A percentile compares a stretch with the other conserved stretches of the same genome.
Evolutionary conservation across 2,329 filamentous ascomycete genomes (phyloP).

Genomic region (Botrytis porri): DNA sequence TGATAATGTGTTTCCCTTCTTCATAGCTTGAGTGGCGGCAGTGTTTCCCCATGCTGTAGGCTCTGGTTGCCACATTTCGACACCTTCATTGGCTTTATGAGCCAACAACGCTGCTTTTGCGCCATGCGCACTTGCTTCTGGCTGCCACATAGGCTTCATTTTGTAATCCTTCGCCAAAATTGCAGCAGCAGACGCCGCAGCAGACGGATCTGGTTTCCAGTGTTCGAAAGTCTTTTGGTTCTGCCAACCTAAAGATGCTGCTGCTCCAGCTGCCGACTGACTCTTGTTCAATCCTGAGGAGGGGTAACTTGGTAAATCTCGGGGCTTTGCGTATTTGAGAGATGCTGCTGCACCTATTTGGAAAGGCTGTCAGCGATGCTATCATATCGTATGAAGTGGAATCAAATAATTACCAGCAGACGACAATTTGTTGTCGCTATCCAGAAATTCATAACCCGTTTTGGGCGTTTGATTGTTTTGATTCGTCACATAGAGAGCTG

Average conservation of each 20-base stretch:
- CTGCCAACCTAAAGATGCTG: conserved; percentile 70
- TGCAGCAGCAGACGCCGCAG: conserved; percentile 58
- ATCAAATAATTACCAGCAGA: conserved; percentile 49
- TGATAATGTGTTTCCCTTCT: conserved; percentile 41
- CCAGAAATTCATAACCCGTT: conserved; percentile 39
- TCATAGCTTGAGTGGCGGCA: conserved; percentile 67
- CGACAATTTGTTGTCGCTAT: conserved; percentile 53
- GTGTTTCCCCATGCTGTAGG: conserved; percentile 54
- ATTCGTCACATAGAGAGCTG: conserved; percentile 56
- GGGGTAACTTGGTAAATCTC: conserved; percentile 73
- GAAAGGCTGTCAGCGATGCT: conserved; percentile 12
- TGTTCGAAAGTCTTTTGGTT: conserved; percentile 63
- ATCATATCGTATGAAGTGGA: conserved; percentile 4
- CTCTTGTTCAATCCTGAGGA: conserved; percentile 57
- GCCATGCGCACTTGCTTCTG: conserved; percentile 60
- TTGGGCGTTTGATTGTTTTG: conserved; percentile 24
- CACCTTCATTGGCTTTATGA: conserved; percentile 49
- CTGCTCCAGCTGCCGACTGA: conserved; percentile 65
- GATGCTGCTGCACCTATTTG: conserved; percentile 54
- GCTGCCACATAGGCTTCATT: conserved; percentile 54
- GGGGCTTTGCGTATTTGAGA: conserved; percentile 68
- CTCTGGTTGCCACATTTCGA: conserved; percentile 51
- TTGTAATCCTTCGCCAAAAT: conserved; percentile 58
- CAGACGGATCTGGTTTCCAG: conserved; percentile 63
- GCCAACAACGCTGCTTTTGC: conserved; percentile 74